Evolutionary conservation across 164 flowering plant species (phyloP).

Genomic region (Magnolia officinalis): DNA sequence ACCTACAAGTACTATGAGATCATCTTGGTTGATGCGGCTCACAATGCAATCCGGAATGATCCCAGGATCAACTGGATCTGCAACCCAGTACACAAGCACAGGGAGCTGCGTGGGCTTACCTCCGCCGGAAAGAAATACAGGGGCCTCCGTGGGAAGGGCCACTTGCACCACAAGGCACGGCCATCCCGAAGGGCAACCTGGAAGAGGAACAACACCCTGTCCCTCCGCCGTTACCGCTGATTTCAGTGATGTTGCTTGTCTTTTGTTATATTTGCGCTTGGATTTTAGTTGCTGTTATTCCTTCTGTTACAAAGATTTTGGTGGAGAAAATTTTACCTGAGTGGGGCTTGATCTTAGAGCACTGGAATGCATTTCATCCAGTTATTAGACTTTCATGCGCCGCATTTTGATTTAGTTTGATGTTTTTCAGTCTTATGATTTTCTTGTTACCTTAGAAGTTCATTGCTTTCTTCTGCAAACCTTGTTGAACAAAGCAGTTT

Average conservation of each 20-base stretch:
- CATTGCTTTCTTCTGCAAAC: no score
- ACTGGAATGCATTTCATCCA: no score
- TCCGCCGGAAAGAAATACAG: conserved; percentile 56
- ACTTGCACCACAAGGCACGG: conserved; percentile 41
- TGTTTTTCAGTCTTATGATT: no score
- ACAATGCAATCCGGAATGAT: conserved; percentile 64
- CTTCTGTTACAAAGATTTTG: not conserved
- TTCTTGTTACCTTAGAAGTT: no score
- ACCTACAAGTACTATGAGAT: conserved; percentile 70
- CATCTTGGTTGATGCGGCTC: conserved; percentile 63
- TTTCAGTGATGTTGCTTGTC: conserved; percentile 14
- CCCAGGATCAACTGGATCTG: conserved; percentile 62
- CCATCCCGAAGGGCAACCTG: conserved; percentile 63
- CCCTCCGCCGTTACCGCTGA: conserved; percentile 65
- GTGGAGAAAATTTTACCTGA: not conserved
- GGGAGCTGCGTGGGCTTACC: conserved; percentile 53
- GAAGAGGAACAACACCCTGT: conserved; percentile 79
- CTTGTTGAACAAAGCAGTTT: no score
- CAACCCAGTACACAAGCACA: conserved; percentile 54
- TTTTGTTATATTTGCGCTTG: not conserved
- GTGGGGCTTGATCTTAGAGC: no score
- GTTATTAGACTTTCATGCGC: no score
- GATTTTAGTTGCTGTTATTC: not conserved
- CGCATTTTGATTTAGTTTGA: no score
- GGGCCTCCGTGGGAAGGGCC: conserved; percentile 51